These are phyloP conservation scores for Jaapia argillacea DNA, from an alignment of 768 basidiomycete species.

Conservation along the genomic window DNA sequence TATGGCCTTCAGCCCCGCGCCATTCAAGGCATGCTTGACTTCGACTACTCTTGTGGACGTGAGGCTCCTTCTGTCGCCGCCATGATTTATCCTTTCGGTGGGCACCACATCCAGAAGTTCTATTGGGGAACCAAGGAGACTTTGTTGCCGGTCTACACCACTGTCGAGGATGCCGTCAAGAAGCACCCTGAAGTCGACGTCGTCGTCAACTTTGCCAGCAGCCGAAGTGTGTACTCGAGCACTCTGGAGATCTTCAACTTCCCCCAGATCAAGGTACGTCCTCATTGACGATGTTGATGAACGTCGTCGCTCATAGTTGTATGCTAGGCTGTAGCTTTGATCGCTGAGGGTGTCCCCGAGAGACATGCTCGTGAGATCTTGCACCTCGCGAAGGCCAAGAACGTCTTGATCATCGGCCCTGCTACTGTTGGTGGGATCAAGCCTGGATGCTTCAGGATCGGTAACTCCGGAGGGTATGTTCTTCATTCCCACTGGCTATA, in stretches of 20 bases:
- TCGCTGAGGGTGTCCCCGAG: constrained; percentile 99
- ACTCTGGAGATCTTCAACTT: constrained; percentile 85
- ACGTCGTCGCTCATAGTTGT: background rate
- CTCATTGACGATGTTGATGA: background rate
- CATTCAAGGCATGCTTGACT: constrained; percentile 98
- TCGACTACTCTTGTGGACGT: constrained; percentile 97
- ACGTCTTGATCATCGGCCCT: constrained; percentile 89
- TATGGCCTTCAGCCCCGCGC: constrained; percentile 98
- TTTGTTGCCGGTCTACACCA: constrained; percentile 94
- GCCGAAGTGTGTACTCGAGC: constrained; percentile 87
- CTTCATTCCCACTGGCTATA: constrained; percentile 7
- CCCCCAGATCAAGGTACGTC: constrained; percentile 41
- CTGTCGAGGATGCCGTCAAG: constrained; percentile 78
- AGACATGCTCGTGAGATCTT: constrained; percentile 94
- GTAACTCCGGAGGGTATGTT: constrained; percentile 87
- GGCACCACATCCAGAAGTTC: constrained; percentile 99
- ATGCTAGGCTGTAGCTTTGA: constrained; percentile 45
- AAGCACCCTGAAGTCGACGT: constrained; percentile 98
- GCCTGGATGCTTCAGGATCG: constrained; percentile 98
- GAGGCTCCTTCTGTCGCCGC: constrained; percentile 88
- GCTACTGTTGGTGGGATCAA: constrained; percentile 99
- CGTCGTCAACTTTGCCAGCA: constrained; percentile 95
- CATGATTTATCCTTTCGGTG: constrained; percentile 99
- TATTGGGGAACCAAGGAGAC: constrained; percentile 99
- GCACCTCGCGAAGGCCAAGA: constrained; percentile 75